Evolutionary conservation across 106 monocot genomes (phyloP), one percentile per base, ranked within the genome.

Genomic region (Dendrobium huoshanense): DNA sequence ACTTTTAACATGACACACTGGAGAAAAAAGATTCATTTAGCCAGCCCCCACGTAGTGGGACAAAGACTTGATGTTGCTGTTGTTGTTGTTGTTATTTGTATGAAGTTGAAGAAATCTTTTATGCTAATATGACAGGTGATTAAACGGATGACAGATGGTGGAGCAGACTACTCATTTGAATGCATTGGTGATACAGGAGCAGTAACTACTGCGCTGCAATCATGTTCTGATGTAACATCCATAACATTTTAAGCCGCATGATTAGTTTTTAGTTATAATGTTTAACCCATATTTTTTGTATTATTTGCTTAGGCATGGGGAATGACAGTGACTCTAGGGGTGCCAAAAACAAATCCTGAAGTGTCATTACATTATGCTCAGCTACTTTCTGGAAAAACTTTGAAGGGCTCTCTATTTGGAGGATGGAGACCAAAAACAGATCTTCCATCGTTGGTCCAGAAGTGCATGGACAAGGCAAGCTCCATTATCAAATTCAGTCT

Each of bases 341-440:
- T 96, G 75, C 93, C 96, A 83, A 94, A 96, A 89, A 47, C 42
- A 49, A 93, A 90, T 19, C 91, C 91, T 24, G 88, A 87, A 68
- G 83, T 96, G 1, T 84, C 89, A 79, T 72, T 90, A 85, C 93
- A 96, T 85, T 96, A 94, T 84, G 90, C 78, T 19, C 80, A 85
- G 72, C 81, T 96, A 77, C 91, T 96, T 33, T 90, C 88, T 65
- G 96, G 96, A 85, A 93, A 87, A 89, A 96, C 96, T 43, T 77
- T 96, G 68, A 96, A 94, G 82, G 96, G 96, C 70, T 90, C 94
- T 86, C 77, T 96, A 48, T 96, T 94, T 87, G 96, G 96, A 83
- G 96, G 96, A 81, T 96, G 96, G 96, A 96, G 81, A 80, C 96
- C 96, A 40, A 96, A 96, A 84, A 88, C 96, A 80, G 96, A 96